These are phyloP conservation scores for Pyrenophora tritici-repentis DNA, from an alignment of 2,329 filamentous ascomycete genomes.

Conservation along the genomic window DNA sequence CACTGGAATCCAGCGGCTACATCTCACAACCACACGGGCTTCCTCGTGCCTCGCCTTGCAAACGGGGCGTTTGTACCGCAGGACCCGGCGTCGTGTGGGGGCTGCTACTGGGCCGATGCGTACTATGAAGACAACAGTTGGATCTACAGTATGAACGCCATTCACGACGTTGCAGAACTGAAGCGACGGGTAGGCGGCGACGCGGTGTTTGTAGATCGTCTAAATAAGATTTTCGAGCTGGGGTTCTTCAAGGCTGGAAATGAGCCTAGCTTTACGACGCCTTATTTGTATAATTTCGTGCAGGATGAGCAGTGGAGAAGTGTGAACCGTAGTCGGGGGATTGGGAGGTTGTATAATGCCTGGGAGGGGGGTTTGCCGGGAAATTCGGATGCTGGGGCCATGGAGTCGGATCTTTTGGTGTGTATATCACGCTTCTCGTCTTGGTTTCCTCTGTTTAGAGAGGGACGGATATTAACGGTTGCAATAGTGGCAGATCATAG, in stretches of 20 bases:
- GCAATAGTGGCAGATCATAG: conserved; percentile 41
- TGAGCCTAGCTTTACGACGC: conserved; percentile 56
- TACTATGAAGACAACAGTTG: conserved; percentile 67
- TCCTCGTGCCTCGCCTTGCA: conserved; percentile 65
- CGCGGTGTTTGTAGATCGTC: conserved; percentile 59
- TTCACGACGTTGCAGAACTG: conserved; percentile 65
- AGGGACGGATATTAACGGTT: conserved; percentile 6
- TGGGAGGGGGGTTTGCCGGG: conserved; percentile 65
- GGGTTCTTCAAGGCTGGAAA: conserved; percentile 69
- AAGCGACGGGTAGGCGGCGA: conserved; percentile 62
- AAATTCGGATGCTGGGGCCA: conserved; percentile 73
- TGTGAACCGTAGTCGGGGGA: conserved; percentile 62
- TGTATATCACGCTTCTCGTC: neutral
- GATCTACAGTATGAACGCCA: conserved; percentile 71
- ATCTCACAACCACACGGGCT: conserved; percentile 66
- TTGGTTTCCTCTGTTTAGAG: neutral
- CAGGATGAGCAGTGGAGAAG: conserved; percentile 61
- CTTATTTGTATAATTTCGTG: conserved; percentile 2
- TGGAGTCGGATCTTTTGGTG: conserved; percentile 67
- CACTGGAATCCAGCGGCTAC: conserved; percentile 68
- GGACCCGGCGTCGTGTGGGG: conserved; percentile 61
- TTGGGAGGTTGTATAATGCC: conserved; percentile 63
- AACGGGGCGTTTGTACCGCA: conserved; percentile 56
- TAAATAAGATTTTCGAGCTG: conserved; percentile 64
- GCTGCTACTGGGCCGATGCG: conserved; percentile 68